Conservation (phyloP, 495 filamentous ascomycete genomes). For the Tuber calosporum region DNA sequence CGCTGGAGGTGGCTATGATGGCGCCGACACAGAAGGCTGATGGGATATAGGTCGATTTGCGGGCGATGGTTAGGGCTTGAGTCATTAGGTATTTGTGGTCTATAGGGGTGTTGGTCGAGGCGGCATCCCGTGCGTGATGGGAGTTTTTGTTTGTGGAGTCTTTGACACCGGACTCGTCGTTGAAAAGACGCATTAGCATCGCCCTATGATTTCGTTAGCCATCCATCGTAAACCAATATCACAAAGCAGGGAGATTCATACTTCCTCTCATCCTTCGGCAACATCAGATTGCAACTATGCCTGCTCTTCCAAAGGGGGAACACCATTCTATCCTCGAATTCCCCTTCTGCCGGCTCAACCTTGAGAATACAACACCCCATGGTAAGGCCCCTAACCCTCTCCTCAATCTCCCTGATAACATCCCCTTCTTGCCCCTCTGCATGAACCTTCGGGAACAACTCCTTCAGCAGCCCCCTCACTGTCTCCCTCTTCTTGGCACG, state of each 20-base stretch:
- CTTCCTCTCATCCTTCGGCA: conserved; percentile 87
- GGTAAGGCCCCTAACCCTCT: conserved; percentile 65
- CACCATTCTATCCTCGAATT: conserved; percentile 72
- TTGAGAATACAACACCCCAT: conserved; percentile 90
- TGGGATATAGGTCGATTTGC: conserved; percentile 70
- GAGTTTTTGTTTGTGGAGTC: conserved; percentile 50
- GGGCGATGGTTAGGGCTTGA: conserved; percentile 64
- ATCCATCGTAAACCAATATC: neutral
- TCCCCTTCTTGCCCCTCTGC: conserved; percentile 77
- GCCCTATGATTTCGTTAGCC: conserved; percentile 46
- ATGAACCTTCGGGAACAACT: conserved; percentile 92
- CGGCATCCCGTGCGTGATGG: conserved; percentile 11
- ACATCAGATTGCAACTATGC: conserved; percentile 84
- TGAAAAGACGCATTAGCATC: conserved; percentile 83
- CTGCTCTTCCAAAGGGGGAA: conserved; percentile 87
- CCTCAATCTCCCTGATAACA: conserved; percentile 80
- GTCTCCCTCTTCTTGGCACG: conserved; percentile 66
- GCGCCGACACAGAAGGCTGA: conserved; percentile 94
- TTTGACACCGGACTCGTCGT: conserved; percentile 65
- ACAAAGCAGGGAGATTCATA: conserved; percentile 10
- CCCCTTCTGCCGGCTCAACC: conserved; percentile 60
- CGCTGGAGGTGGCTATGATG: conserved; percentile 58
- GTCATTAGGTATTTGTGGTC: conserved; percentile 63
- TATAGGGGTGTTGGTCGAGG: conserved; percentile 35
- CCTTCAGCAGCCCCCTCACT: conserved; percentile 67